Percentiles rank a stretch among this genome's conserved stretches.
phyloP scores from a whole-genome alignment of 1,139 yeast genomes.

The Oligophagozyma castellii region DNA sequence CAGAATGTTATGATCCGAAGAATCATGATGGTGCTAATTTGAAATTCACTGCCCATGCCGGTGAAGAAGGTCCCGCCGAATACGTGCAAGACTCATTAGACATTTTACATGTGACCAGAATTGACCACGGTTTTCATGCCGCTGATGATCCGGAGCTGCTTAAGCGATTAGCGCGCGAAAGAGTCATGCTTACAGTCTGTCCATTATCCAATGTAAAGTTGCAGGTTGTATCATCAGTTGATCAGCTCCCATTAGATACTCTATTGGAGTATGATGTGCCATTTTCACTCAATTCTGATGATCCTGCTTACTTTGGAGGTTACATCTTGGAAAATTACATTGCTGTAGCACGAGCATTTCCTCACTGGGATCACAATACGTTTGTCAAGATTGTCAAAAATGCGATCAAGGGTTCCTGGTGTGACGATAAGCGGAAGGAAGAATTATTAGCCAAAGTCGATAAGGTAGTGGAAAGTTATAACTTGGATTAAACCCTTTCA shows the following conservation, averaged over 20 bases:
- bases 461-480: slow-evolving; percentile 33
- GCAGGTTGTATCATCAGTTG: slow-evolving; percentile 55
- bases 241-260: slow-evolving; percentile 47
- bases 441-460: slow-evolving; percentile 34
- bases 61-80: slow-evolving; percentile 71
- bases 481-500: too few species aligned
- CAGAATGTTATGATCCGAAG: slow-evolving; percentile 43
- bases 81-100: slow-evolving; percentile 47
- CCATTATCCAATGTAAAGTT: slow-evolving; percentile 65
- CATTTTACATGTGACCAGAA: slow-evolving; percentile 45
- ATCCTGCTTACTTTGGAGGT: slow-evolving; percentile 80
- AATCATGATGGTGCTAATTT: slow-evolving; percentile 34
- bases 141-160: slow-evolving; percentile 39
- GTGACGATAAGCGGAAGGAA: slow-evolving; percentile 36
- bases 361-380: slow-evolving; percentile 37
- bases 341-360: slow-evolving; percentile 48
- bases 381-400: slow-evolving; percentile 49
- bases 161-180: slow-evolving; percentile 37
- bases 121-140: slow-evolving; percentile 69
- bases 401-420: slow-evolving; percentile 62
- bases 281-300: slow-evolving; percentile 68
- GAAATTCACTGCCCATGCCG: slow-evolving; percentile 71
- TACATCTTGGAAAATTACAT: slow-evolving; percentile 63
- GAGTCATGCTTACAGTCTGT: slow-evolving; percentile 53
- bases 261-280: slow-evolving; percentile 52